Evolutionary conservation across 2,329 filamentous ascomycete genomes (phyloP).

Genomic region (Lachnellula suecica): DNA sequence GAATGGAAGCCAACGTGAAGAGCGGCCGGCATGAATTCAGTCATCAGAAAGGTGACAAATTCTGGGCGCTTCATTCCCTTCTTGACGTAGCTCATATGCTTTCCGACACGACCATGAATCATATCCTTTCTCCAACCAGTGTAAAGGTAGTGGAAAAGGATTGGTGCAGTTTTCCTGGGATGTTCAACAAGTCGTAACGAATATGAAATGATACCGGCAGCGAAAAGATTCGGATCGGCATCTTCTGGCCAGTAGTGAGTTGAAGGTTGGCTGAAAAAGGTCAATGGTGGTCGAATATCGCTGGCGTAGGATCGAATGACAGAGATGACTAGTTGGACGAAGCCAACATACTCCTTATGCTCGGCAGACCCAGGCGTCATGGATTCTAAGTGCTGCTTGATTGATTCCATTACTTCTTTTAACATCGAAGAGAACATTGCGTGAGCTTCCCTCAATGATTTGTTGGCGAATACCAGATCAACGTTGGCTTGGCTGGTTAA

Average conservation of each 20-base stretch:
- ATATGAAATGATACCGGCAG: conserved; percentile 29
- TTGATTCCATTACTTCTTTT: conserved; percentile 24
- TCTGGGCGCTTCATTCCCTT: conserved; percentile 22
- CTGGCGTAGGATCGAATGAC: conserved; percentile 26
- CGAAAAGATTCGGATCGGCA: conserved; percentile 28
- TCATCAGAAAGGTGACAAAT: conserved; percentile 26
- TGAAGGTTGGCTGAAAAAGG: conserved; percentile 28
- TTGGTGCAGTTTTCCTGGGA: conserved; percentile 17
- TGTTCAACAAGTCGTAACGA: conserved; percentile 22
- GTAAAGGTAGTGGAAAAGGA: conserved; percentile 30
- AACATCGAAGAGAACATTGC: conserved; percentile 21
- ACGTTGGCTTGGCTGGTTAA: conserved; percentile 12
- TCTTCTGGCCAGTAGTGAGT: conserved; percentile 28
- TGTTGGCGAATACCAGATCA: conserved; percentile 10
- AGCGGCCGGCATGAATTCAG: conserved; percentile 27
- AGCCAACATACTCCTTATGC: conserved; percentile 24
- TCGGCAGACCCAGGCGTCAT: conserved; percentile 13
- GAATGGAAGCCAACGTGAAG: conserved; percentile 24
- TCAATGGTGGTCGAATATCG: conserved; percentile 23
- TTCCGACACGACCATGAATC: conserved; percentile 7
- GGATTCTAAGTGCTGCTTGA: conserved; percentile 24
- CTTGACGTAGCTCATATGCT: conserved; percentile 18
- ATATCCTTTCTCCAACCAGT: conserved; percentile 28
- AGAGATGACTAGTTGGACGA: conserved; percentile 21
- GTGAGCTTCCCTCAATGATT: conserved; percentile 10